Evolutionary conservation across 306 rosid genomes (phyloP).

Genomic region (Trifolium repens): DNA sequence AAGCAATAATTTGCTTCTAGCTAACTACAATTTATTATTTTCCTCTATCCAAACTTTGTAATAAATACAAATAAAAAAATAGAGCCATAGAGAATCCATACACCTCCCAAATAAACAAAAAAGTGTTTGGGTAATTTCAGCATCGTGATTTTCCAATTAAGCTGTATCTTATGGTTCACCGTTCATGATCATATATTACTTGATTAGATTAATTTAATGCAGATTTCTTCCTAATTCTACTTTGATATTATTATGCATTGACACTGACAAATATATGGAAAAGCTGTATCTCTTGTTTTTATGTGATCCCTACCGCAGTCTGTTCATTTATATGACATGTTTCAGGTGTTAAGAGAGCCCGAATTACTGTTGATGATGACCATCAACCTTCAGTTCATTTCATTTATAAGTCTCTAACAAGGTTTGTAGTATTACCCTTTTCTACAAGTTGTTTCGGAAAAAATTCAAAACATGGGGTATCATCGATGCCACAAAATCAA

Average conservation of each 20-base stretch:
- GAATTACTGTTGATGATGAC: constrained; percentile 61
- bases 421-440: constrained; percentile 57
- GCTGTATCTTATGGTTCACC: constrained; percentile 5
- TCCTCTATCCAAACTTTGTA: too few relatives aligned
- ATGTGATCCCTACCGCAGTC: constrained; percentile 21
- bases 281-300: constrained; percentile 5
- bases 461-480: constrained; percentile 2
- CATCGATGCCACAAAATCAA: background rate
- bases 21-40: too few relatives aligned
- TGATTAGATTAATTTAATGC: constrained; percentile 1
- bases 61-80: too few relatives aligned
- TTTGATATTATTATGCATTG: background rate
- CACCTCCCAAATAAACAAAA: too few relatives aligned
- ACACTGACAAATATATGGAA: background rate
- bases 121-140: background rate
- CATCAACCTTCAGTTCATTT: constrained; percentile 71
- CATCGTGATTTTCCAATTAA: background rate
- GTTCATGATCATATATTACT: background rate
- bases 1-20: background rate
- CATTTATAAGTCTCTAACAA: constrained; percentile 68
- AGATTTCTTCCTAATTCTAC: constrained; percentile 14
- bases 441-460: background rate
- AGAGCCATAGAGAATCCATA: too few relatives aligned
- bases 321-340: constrained; percentile 56
- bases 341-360: constrained; percentile 76